A percentile compares a stretch with the other conserved stretches of the same genome.
Conservation (phyloP, 2,329 filamentous ascomycete species). For the Colletotrichum simmondsii region DNA sequence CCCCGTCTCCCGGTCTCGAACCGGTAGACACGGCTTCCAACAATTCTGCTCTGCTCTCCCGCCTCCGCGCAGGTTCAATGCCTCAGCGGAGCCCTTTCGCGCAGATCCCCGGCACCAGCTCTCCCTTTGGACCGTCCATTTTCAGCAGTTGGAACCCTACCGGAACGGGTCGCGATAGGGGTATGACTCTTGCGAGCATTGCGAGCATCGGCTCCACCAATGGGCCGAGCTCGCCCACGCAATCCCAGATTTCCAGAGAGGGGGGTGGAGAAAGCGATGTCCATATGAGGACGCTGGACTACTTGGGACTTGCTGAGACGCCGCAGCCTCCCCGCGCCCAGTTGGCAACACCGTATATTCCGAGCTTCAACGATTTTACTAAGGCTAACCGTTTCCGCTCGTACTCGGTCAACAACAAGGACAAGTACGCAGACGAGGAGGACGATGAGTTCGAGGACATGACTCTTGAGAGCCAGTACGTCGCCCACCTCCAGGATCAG, state of each 20-base stretch:
- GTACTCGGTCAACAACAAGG: slow-evolving; percentile 98
- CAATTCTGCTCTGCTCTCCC: slow-evolving; percentile 81
- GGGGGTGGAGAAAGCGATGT: slow-evolving; percentile 89
- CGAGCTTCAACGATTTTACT: slow-evolving; percentile 78
- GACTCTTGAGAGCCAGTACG: slow-evolving; percentile 66
- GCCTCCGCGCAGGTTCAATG: slow-evolving; percentile 92
- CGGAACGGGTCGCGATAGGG: slow-evolving; percentile 77
- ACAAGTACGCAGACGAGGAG: slow-evolving; percentile 93
- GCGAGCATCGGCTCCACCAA: slow-evolving; percentile 88
- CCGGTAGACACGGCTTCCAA: slow-evolving; percentile 57
- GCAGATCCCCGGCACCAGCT: slow-evolving; percentile 60
- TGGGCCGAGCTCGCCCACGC: slow-evolving; percentile 85
- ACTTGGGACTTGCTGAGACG: slow-evolving; percentile 93
- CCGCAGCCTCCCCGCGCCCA: slow-evolving; percentile 83
- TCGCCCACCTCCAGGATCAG: slow-evolving; percentile 71
- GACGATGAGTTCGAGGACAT: slow-evolving; percentile 78
- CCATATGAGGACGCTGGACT: slow-evolving; percentile 90
- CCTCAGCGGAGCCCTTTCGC: slow-evolving; percentile 82
- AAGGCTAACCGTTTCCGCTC: slow-evolving; percentile 91
- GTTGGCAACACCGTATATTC: slow-evolving; percentile 77
- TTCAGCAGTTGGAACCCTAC: slow-evolving; percentile 83
- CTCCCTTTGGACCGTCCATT: slow-evolving; percentile 88
- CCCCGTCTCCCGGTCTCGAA: slow-evolving; percentile 67
- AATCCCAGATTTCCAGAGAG: slow-evolving; percentile 87
- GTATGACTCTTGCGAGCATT: slow-evolving; percentile 83